These are phyloP conservation scores for Metarhizium guizhouense DNA, from an alignment of 2,329 filamentous ascomycete genomes.

Conservation along the genomic window DNA sequence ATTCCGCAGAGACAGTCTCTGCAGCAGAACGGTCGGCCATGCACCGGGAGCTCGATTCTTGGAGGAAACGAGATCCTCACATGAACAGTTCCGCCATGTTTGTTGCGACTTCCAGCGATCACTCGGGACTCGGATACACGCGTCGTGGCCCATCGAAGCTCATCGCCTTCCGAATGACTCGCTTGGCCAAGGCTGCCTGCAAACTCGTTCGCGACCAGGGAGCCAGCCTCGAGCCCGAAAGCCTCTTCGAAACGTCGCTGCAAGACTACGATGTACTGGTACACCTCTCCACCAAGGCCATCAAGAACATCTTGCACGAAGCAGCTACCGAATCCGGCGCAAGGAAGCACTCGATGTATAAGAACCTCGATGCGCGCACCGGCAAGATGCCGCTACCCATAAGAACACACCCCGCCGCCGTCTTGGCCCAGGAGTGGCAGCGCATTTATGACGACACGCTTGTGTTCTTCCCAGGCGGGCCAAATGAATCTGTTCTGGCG, in stretches of 20 bases:
- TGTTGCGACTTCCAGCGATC: conserved; percentile 70
- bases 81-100: conserved; percentile 81
- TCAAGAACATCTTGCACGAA: conserved; percentile 32
- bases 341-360: conserved; percentile 52
- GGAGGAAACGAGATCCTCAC: conserved; percentile 78
- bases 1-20: conserved; percentile 55
- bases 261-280: conserved; percentile 83
- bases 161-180: conserved; percentile 73
- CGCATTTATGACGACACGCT: conserved; percentile 58
- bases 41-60: conserved; percentile 66
- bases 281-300: conserved; percentile 50
- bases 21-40: conserved; percentile 52
- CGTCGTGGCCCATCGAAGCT: conserved; percentile 65
- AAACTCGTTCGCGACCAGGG: conserved; percentile 47
- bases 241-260: conserved; percentile 64
- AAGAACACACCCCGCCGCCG: conserved; percentile 49
- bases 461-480: conserved; percentile 69
- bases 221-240: conserved; percentile 36
- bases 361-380: conserved; percentile 65
- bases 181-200: conserved; percentile 68
- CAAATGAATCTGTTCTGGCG: conserved; percentile 44
- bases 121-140: conserved; percentile 74
- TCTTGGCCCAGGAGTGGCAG: conserved; percentile 60
- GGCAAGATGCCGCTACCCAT: conserved; percentile 35
- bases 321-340: conserved; percentile 25